Conservation (phyloP, 148 eudicot genomes). For the Polygonum aviculare region DNA sequence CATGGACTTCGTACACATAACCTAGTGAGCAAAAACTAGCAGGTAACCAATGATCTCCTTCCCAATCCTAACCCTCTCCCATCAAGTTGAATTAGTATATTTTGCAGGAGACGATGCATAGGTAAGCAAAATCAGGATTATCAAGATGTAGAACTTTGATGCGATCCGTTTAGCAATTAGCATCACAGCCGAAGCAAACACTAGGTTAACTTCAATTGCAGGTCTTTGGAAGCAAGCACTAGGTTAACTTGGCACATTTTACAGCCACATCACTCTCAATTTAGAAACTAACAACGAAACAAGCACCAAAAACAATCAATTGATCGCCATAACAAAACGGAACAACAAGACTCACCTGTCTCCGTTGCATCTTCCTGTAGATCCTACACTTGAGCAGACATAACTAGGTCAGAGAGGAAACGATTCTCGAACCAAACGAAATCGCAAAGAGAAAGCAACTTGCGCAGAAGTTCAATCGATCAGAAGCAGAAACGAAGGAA, state of each 20-base stretch:
- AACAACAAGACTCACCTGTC: not conserved
- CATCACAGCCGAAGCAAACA: not conserved
- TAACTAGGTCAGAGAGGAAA: conserved; percentile 3
- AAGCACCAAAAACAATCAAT: not conserved
- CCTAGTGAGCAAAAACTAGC: not conserved
- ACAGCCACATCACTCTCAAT: not conserved
- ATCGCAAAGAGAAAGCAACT: not conserved
- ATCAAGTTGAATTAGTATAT: not conserved
- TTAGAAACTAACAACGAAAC: not conserved
- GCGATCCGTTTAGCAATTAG: not conserved
- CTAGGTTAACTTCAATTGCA: not conserved
- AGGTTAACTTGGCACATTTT: not conserved
- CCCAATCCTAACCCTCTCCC: not conserved
- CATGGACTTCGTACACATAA: not conserved
- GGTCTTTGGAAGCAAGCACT: not conserved
- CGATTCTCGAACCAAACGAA: not conserved
- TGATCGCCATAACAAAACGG: not conserved
- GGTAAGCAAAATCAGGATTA: not conserved
- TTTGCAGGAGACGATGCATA: not conserved
- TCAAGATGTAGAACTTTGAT: not conserved
- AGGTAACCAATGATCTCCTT: not conserved
- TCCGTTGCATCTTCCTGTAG: not conserved
- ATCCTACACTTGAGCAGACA: conserved; percentile 1
- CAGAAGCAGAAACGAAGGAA: not conserved
- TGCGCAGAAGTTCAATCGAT: not conserved